Evolutionary conservation across 805 yeast genomes (phyloP).

Genomic region (Candida insectalens): DNA sequence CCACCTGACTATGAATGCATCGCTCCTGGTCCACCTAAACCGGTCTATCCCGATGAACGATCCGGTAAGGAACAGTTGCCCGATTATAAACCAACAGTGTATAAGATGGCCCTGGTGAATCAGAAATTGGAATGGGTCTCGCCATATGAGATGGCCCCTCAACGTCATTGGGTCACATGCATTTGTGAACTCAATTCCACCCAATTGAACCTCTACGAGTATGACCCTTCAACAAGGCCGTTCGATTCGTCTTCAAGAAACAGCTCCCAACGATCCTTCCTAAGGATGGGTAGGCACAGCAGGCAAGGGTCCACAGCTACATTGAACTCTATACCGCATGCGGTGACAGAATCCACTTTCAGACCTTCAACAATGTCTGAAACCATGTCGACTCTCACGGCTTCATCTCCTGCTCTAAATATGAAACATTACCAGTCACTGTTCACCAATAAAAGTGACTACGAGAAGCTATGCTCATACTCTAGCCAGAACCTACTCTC

Average conservation of each 20-base stretch:
- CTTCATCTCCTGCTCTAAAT: not conserved
- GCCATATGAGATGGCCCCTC: slow-evolving; percentile 63
- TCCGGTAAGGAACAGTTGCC: slow-evolving; percentile 45
- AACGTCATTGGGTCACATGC: slow-evolving; percentile 61
- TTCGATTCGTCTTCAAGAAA: not conserved
- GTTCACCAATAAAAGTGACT: slow-evolving; percentile 20
- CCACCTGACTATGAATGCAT: slow-evolving; percentile 28
- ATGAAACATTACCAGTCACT: slow-evolving; percentile 15
- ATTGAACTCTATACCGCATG: not conserved
- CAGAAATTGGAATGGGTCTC: slow-evolving; percentile 69
- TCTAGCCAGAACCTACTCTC: slow-evolving; percentile 19
- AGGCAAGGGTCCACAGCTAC: not conserved
- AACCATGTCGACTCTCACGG: not conserved
- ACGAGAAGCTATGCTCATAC: slow-evolving; percentile 14
- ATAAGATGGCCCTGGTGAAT: slow-evolving; percentile 43
- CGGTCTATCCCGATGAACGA: slow-evolving; percentile 19
- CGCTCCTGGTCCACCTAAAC: slow-evolving; percentile 27
- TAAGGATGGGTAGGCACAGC: not conserved
- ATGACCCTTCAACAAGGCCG: slow-evolving; percentile 16
- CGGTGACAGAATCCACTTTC: not conserved
- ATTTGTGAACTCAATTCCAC: slow-evolving; percentile 78
- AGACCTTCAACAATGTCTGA: not conserved
- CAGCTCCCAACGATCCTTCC: not conserved
- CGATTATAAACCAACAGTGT: slow-evolving; percentile 52
- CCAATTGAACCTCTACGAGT: slow-evolving; percentile 60